Base-by-base conservation (phyloP, 2,329 filamentous ascomycete species). In the Hymenoscyphus fraxineus region DNA sequence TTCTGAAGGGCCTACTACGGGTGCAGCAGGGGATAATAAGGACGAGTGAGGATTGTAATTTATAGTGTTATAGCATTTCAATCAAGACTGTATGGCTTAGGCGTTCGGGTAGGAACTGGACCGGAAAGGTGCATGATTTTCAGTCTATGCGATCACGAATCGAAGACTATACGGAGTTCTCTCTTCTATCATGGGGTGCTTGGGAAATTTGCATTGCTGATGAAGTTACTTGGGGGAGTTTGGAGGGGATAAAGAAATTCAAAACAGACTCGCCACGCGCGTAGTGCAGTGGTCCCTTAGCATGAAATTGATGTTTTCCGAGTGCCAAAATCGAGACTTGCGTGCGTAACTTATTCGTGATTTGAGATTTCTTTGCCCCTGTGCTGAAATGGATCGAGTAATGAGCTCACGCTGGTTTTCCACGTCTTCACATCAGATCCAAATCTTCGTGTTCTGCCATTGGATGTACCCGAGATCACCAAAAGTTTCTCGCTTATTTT, bases 1-100 rank as follows among this genome's bases (percentile, higher is more conserved):
- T 19, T 74, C 72, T 19, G 74, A 75, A 65, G 67, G 67, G 27
- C 4, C 54, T 6, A 16, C 57, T 35, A 57, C 54, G 5, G 22
- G 27, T 27, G 27, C 31, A 56, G 19, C 54, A 10, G 32, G 31
- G 6, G 57, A 59, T 6, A 59, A 41, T 59, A 59, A 59, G 35
- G 57, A 41, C 16, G 35, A 59, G 16, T 59, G 57, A 59, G 31
- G 44, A 22, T 27, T 51, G 44, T 51, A 51, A 51, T 4, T 27
- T 12, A 10, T 51, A 51, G 19, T 51, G 44, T 51, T n/a, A 22
- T 51, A 51, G 44, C 22, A 51, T n/a, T 22, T 51, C 19, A 19
- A 22, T 22, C 44, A 13, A 19, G 19, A 22, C 44, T 16, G 22
- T 22, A n/a, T 9, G 44, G 9, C 2, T 27, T 2, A 27, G 44